These are phyloP conservation scores for Aspergillus steynii DNA, from an alignment of 495 filamentous ascomycete species.

Conservation along the genomic window DNA sequence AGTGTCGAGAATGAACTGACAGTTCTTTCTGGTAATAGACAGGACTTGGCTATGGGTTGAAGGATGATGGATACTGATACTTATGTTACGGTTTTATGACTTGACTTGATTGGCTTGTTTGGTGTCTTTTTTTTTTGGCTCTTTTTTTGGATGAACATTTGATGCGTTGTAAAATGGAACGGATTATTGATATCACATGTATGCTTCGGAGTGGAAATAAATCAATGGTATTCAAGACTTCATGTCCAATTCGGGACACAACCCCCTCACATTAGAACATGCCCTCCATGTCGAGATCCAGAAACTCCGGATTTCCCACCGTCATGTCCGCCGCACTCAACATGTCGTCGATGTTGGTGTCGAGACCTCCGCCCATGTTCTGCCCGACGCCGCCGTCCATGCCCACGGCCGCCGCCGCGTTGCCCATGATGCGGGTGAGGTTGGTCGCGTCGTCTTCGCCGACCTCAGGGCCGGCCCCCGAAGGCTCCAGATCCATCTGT, in stretches of 20 bases:
- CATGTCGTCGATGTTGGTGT: conserved; percentile 48
- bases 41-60: no score
- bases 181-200: background rate
- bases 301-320: conserved; percentile 49
- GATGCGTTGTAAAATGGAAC: background rate
- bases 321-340: conserved; percentile 50
- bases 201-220: background rate
- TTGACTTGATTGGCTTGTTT: no score
- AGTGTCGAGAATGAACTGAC: background rate
- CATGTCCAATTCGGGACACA: no score
- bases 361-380: conserved; percentile 37
- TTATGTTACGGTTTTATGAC: no score
- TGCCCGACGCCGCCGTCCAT: conserved; percentile 32
- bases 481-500: conserved; percentile 38
- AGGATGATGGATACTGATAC: no score
- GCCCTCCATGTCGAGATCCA: conserved; percentile 52
- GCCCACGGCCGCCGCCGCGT: conserved; percentile 39
- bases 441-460: conserved; percentile 37
- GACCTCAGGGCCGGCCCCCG: conserved; percentile 17
- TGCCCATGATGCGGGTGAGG: conserved; percentile 50
- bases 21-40: background rate
- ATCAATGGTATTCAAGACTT: no score
- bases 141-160: background rate
- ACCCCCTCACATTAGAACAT: conserved; percentile 35
- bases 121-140: background rate